phyloP scores from a whole-genome alignment of 495 filamentous ascomycete genomes.

The Thozetella sp. region DNA sequence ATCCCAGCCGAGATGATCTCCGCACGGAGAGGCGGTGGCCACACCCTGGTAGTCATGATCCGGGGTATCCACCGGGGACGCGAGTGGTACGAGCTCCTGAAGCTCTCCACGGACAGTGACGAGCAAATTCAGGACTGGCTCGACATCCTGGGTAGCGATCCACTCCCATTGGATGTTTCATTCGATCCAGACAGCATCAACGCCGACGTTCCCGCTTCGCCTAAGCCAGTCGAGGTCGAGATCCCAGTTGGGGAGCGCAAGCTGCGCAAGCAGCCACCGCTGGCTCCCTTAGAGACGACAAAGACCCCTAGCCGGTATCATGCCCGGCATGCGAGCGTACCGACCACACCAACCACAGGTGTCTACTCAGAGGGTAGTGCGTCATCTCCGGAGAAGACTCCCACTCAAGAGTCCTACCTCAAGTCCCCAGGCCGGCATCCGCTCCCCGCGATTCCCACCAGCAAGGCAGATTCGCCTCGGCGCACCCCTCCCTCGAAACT shows the following conservation, averaged over 20 bases:
- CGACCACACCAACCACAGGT: slow-evolving; percentile 19
- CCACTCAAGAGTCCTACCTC: slow-evolving; percentile 23
- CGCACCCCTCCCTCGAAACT: slow-evolving; percentile 35
- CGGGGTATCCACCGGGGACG: slow-evolving; percentile 60
- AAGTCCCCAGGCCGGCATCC: slow-evolving; percentile 11
- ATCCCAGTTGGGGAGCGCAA: slow-evolving; percentile 76
- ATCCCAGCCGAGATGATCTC: slow-evolving; percentile 70
- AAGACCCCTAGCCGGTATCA: slow-evolving; percentile 26
- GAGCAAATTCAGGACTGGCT: slow-evolving; percentile 86
- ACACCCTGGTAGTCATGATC: slow-evolving; percentile 83
- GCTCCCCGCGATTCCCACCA: not conserved
- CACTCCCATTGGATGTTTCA: slow-evolving; percentile 65
- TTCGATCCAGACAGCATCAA: slow-evolving; percentile 36
- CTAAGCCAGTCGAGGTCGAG: slow-evolving; percentile 59
- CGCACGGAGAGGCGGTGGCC: slow-evolving; percentile 73
- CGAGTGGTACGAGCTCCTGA: slow-evolving; percentile 83
- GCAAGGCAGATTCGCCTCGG: slow-evolving; percentile 9
- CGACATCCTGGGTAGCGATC: slow-evolving; percentile 73
- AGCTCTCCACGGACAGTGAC: slow-evolving; percentile 68
- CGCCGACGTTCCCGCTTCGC: slow-evolving; percentile 30
- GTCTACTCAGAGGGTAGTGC: slow-evolving; percentile 1
- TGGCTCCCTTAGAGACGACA: slow-evolving; percentile 6
- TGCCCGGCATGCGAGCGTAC: slow-evolving; percentile 12
- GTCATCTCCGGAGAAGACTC: slow-evolving; percentile 26
- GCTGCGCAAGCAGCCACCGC: slow-evolving; percentile 19